A percentile compares a stretch with the other conserved stretches of the same genome.
Conservation (phyloP, 345 rosid species). For the Nephelium lappaceum region DNA sequence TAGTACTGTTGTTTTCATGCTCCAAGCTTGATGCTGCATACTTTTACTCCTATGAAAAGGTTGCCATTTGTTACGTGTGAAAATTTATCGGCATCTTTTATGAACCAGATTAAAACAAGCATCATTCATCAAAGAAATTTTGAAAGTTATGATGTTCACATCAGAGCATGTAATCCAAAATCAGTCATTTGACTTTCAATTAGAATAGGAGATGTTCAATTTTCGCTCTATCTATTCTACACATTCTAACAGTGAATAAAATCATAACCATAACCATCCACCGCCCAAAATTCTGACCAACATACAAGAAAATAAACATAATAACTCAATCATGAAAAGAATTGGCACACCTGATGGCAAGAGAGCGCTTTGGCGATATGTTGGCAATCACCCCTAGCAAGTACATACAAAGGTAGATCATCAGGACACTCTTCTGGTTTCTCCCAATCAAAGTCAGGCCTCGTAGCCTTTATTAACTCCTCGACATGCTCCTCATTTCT, state of each 20-base stretch:
- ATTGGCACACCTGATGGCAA: slow-evolving; percentile 71
- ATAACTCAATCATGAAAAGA: not conserved
- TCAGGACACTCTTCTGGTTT: slow-evolving; percentile 83
- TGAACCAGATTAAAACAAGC: not conserved
- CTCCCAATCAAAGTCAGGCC: slow-evolving; percentile 66
- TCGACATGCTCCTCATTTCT: slow-evolving; percentile 82
- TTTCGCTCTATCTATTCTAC: not conserved
- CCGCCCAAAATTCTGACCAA: not conserved
- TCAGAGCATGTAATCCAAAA: not conserved
- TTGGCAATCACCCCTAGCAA: slow-evolving; percentile 59
- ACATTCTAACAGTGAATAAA: not conserved
- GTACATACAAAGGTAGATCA: slow-evolving; percentile 67
- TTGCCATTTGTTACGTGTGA: not conserved
- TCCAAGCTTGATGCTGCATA: not conserved
- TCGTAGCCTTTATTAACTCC: slow-evolving; percentile 54
- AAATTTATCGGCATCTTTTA: slow-evolving; percentile 1
- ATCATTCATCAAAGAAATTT: too few relatives aligned
- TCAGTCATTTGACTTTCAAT: not conserved
- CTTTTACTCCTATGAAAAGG: not conserved
- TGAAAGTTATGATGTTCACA: too few relatives aligned
- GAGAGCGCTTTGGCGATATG: slow-evolving; percentile 68
- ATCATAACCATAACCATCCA: not conserved
- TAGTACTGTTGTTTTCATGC: not conserved
- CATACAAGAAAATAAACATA: not conserved
- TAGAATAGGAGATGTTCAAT: not conserved